Percentiles rank a stretch among this genome's conserved stretches.
Evolutionary conservation across 2,329 filamentous ascomycete genomes (phyloP).

Genomic region (Apiospora koreana): DNA sequence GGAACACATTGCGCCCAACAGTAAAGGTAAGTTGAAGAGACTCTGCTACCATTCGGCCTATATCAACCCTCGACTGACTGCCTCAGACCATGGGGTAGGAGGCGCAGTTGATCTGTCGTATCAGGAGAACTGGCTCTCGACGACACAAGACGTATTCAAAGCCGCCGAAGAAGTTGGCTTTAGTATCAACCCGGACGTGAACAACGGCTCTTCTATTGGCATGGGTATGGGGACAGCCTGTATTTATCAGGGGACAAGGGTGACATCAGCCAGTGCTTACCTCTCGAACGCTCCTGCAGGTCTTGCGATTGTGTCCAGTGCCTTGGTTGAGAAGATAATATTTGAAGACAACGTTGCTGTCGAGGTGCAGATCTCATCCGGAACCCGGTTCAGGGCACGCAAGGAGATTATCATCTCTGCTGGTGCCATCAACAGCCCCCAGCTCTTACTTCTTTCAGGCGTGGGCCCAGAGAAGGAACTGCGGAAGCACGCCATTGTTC

Average conservation of each 20-base stretch:
- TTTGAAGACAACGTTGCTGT: constrained; percentile 22
- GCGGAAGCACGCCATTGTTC: constrained; percentile 21
- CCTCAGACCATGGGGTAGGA: constrained; percentile 21
- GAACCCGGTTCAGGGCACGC: constrained; percentile 14
- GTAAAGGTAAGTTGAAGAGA: constrained; percentile 17
- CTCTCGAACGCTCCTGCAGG: constrained; percentile 16
- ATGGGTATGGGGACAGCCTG: constrained; percentile 25
- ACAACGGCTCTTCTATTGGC: constrained; percentile 23
- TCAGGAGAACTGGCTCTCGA: constrained; percentile 19
- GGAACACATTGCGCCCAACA: constrained; percentile 37
- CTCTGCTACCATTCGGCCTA: not conserved
- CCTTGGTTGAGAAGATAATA: constrained; percentile 18
- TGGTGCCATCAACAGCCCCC: constrained; percentile 28
- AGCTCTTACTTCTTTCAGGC: constrained; percentile 31
- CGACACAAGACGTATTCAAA: constrained; percentile 17
- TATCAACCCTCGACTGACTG: not conserved
- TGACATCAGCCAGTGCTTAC: constrained; percentile 42
- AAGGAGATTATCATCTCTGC: constrained; percentile 30
- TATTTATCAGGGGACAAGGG: constrained; percentile 37
- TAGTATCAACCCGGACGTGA: constrained; percentile 21
- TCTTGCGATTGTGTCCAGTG: constrained; percentile 15
- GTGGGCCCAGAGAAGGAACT: constrained; percentile 27
- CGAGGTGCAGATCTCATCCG: constrained; percentile 17
- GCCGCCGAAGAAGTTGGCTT: constrained; percentile 20
- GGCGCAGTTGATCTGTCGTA: constrained; percentile 24